Conservation (phyloP, 2,329 filamentous ascomycete genomes). For the Fusarium agapanthi region DNA sequence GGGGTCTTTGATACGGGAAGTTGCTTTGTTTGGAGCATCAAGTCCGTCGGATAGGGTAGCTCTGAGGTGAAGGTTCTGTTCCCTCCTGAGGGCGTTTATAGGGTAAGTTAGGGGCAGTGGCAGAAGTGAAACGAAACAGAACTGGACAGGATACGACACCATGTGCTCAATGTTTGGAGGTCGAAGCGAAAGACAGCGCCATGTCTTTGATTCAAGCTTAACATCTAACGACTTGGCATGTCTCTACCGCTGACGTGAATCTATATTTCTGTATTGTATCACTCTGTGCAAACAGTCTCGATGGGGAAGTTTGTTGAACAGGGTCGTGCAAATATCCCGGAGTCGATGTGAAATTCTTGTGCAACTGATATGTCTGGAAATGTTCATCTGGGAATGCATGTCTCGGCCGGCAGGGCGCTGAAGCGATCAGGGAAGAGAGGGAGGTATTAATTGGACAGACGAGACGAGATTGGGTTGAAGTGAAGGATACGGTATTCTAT, state of each 20-base stretch:
- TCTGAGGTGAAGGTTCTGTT: not conserved
- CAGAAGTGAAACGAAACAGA: constrained; percentile 5
- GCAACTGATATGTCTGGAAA: constrained; percentile 9
- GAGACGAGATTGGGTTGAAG: constrained; percentile 29
- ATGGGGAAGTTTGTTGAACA: constrained; percentile 4
- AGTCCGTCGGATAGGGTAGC: not conserved
- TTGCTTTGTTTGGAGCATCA: constrained; percentile 15
- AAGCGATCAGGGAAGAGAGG: constrained; percentile 21
- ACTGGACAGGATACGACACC: constrained; percentile 12
- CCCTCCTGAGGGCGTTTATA: not conserved
- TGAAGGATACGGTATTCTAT: not conserved
- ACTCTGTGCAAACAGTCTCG: constrained; percentile 18
- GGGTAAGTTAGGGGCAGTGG: not conserved
- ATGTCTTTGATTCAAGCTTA: constrained; percentile 31
- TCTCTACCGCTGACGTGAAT: not conserved
- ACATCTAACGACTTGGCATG: constrained; percentile 7
- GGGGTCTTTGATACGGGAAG: constrained; percentile 16
- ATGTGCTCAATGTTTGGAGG: constrained; percentile 10
- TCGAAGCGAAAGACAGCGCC: constrained; percentile 29
- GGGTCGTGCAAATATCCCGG: constrained; percentile 2
- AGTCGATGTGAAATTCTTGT: constrained; percentile 8
- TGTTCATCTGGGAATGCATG: constrained; percentile 26
- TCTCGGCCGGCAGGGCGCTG: constrained; percentile 36
- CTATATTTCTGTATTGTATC: not conserved
- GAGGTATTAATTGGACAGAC: constrained; percentile 30